These are phyloP conservation scores for Silene latifolia DNA, from an alignment of 148 eudicot species.

Conservation along the genomic window DNA sequence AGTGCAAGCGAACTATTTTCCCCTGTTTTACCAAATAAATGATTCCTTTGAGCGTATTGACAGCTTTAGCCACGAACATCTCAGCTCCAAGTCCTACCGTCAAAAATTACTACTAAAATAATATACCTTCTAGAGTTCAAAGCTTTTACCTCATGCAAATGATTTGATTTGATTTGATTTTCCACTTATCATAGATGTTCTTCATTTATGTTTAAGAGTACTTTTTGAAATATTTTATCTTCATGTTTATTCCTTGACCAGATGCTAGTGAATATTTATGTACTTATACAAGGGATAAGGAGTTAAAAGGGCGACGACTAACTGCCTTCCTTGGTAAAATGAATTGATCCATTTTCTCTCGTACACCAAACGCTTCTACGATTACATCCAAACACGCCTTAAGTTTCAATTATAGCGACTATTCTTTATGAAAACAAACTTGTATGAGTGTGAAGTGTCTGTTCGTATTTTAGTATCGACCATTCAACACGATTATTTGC, in stretches of 20 bases:
- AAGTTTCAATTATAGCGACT: no score
- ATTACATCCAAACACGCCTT: no score
- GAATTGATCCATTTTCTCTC: no score
- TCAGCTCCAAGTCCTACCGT: not conserved
- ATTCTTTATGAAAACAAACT: no score
- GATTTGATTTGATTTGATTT: not conserved
- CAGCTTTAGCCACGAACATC: not conserved
- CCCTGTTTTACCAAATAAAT: no score
- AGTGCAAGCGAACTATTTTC: no score
- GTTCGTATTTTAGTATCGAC: not conserved
- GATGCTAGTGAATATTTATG: not conserved
- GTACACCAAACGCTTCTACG: no score
- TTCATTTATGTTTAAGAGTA: not conserved
- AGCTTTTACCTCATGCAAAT: no score
- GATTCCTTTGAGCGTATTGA: not conserved
- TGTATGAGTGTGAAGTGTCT: not conserved
- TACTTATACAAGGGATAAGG: not conserved
- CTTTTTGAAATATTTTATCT: not conserved
- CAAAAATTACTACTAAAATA: not conserved
- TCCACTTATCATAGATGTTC: not conserved
- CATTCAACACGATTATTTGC: not conserved
- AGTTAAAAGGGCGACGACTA: no score
- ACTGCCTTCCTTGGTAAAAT: no score
- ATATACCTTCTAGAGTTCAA: not conserved
- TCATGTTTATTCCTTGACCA: conserved; percentile 2